Percentiles rank a stretch among this genome's conserved stretches.
These are phyloP conservation scores for Cystoisospora suis DNA, from an alignment of 169 alveolate genomes.

Conservation along the genomic window DNA sequence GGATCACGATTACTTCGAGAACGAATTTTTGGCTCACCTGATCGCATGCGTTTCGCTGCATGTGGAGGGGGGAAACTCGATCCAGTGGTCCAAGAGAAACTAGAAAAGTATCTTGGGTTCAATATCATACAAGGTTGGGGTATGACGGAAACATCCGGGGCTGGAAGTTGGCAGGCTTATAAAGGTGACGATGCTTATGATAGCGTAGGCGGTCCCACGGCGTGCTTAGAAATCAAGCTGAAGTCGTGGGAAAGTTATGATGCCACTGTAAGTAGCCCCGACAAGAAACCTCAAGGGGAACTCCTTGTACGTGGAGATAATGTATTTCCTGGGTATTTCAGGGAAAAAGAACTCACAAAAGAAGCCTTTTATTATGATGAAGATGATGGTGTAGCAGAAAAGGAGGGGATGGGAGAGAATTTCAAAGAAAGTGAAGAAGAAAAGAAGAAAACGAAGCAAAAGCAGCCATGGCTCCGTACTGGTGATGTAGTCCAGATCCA, in stretches of 20 bases:
- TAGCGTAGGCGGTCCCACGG: slow-evolving; percentile 83
- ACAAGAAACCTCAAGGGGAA: slow-evolving; percentile 80
- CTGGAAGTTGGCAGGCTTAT: slow-evolving; percentile 68
- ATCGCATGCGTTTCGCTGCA: neutral
- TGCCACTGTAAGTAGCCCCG: slow-evolving; percentile 62
- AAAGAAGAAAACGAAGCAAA: neutral
- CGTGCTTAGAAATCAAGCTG: slow-evolving; percentile 78
- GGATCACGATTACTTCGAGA: neutral
- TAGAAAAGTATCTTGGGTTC: neutral
- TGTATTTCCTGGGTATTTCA: slow-evolving; percentile 74
- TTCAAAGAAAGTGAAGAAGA: slow-evolving; percentile 80
- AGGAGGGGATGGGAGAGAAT: slow-evolving; percentile 80
- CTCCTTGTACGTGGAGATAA: slow-evolving; percentile 77
- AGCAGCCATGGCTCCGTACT: slow-evolving; percentile 82
- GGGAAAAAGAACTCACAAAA: slow-evolving; percentile 73
- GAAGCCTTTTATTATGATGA: slow-evolving; percentile 86
- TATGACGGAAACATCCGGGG: slow-evolving; percentile 84
- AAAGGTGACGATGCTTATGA: slow-evolving; percentile 39
- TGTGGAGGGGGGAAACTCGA: slow-evolving; percentile 34
- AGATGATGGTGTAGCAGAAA: slow-evolving; percentile 81
- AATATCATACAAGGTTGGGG: slow-evolving; percentile 69
- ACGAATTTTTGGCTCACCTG: slow-evolving; percentile 9
- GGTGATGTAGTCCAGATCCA: slow-evolving; percentile 89
- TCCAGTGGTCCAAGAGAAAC: slow-evolving; percentile 3
- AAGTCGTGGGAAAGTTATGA: slow-evolving; percentile 76